phyloP scores from a whole-genome alignment of 108 stramenopile species.

The Cylindrotheca fusiformis region DNA sequence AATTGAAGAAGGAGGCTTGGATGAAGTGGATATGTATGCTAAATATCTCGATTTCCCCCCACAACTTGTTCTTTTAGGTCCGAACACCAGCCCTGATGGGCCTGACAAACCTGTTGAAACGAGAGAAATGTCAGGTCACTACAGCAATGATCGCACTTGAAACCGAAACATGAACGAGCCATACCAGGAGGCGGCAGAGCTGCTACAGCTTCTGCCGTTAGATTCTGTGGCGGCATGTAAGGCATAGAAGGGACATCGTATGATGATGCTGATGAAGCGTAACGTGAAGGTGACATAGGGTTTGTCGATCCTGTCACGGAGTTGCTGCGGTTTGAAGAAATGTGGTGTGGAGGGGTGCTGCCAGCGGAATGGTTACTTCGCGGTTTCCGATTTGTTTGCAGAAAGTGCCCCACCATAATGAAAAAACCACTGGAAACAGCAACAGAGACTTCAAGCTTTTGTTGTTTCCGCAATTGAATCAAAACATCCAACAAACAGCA shows the following conservation, averaged over 20 bases:
- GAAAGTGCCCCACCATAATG: slow-evolving; percentile 31
- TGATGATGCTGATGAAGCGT: slow-evolving; percentile 5
- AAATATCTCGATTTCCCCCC: slow-evolving; percentile 24
- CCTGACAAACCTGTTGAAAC: slow-evolving; percentile 27
- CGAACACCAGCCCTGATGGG: slow-evolving; percentile 28
- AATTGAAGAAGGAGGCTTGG: slow-evolving; percentile 18
- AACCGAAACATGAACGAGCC: background rate
- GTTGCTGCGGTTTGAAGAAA: background rate
- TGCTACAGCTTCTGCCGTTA: slow-evolving; percentile 63
- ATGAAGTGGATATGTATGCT: slow-evolving; percentile 26
- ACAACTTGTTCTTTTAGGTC: slow-evolving; percentile 4
- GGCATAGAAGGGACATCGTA: slow-evolving; percentile 12
- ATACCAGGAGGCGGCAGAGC: slow-evolving; percentile 58
- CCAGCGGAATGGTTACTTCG: slow-evolving; percentile 8
- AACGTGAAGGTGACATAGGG: slow-evolving; percentile 1
- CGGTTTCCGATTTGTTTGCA: slow-evolving; percentile 18
- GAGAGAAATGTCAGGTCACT: slow-evolving; percentile 15
- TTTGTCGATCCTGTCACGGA: background rate
- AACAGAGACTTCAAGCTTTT: too few relatives aligned
- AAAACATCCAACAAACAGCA: too few relatives aligned
- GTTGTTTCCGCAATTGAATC: too few relatives aligned
- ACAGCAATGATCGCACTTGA: background rate
- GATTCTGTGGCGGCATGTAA: slow-evolving; percentile 32
- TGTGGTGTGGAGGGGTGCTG: slow-evolving; percentile 5
- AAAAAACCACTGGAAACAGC: too few relatives aligned